Base-by-base conservation (phyloP, 371 early-diverging fungal genomes). In the Mortierella polycephala region DNA sequence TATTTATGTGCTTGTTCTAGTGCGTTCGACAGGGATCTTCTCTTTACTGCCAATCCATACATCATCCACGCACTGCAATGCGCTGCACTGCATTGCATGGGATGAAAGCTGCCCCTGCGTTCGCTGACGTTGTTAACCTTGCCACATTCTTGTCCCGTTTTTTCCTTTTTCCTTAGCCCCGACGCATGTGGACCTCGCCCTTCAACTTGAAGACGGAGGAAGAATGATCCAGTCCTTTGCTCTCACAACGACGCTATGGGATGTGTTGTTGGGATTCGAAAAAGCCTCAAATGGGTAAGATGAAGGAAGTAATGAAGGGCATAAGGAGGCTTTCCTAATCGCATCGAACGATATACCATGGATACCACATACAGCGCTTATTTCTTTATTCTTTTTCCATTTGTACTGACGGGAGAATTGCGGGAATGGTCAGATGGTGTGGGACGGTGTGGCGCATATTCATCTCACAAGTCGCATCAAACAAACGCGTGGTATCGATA, bases 211-310 rank as follows among this genome's bases (percentile, higher is more conserved):
- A 42, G 69, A 72, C 49, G 79, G 79, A 4, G 69, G 59, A 41
- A 47, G 79, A 30, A 56, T 55, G 51, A 50, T 79, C 57, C 60
- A 72, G 20, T 61, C 68, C 5, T 79, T 79, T 39, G 65, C 79
- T n/a, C 54, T 79, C 39, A 68, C 79, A 23, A 59, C 65, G 2
- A 72, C 72, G 10, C 69, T 79, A 0, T 79, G 79, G 79, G 79
- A 79, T 23, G 73, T 79, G 7, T 73, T 79, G n/a, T 51, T 71
- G 20, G 73, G 63, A 18, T 79, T 79, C 20, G 79, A 79, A 54
- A 56, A 37, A 40, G 67, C 60, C 13, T 76, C 79, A 21, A 72
- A 72, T 30, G 69, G 79, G 79, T 79, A 69, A 44, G 69, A 39
- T 40, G 13, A 42, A 37, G 54, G 46, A 47, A 54, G 30, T 30